Evolutionary conservation across 345 rosid species (phyloP), one percentile per base, ranked within the genome.

Genomic region (Salix brachista): DNA sequence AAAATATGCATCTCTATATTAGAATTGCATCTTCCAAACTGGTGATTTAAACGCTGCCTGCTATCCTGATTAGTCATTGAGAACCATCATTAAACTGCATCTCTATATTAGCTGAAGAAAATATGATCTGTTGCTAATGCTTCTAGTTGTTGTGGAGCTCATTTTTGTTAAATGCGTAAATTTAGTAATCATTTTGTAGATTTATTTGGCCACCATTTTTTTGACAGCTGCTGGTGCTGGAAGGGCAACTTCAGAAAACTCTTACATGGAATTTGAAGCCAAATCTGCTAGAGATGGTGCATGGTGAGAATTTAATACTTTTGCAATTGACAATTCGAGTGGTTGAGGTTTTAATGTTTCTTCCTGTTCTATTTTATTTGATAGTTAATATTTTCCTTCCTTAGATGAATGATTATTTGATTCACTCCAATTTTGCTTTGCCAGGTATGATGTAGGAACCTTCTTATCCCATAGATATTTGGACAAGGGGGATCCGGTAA

Each of bases 281-380:
- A 96, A 91, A 84, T 96, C 98, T 78, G 83, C 94, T 4, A 87
- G 99, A 80, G 99, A 96, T 82, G 98, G 99, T 79, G 99, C 99
- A 73, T 96, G 99, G 99, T 96, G 81, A 83, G 87, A 84, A 66
- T 71, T 41, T 75, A 74, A 48, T 16, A 56, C n/a, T 26, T 70
- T 78, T 83, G 14, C 16, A 13, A 17, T 37, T 74, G 72, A 44
- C 65, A 71, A 66, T 66, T 65, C 37, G 23, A 50, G 28, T n/a
- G 23, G 32, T 73, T n/a, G 73, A 56, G 34, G 46, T 26, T 37
- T 67, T 60, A 39, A 48, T 32, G 8, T 26, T 21, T 52, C 36
- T 42, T 52, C 8, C 8, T 19, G 32, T 6, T 19, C 11, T 21
- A 42, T 19, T 42, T 68, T 21, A 42, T 19, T 42, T 68, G 41